Evolutionary conservation across 2,329 filamentous ascomycete genomes (phyloP), one percentile per base, ranked within the genome.

Genomic region (Fusarium tjaetaba): DNA sequence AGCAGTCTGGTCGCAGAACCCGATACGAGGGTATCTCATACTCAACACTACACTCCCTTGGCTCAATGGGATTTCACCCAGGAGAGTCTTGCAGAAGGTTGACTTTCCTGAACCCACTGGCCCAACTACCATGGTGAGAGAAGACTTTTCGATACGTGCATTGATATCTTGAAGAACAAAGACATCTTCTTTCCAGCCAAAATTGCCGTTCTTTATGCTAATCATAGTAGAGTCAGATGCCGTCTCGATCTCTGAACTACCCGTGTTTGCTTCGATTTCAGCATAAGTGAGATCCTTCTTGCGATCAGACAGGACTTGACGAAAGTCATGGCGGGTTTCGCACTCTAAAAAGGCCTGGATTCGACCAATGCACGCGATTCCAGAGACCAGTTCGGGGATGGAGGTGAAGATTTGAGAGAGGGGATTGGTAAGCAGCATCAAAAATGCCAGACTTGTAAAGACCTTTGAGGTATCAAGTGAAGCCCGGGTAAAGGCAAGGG

Each of bases 51-150:
- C 70, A 6, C 52, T 66, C 1, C 78, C 78, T 4, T 65, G 71
- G 8, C 43, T 67, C 1, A 73, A 58, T 2, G 78, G 76, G 0
- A 79, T 69, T 26, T 81, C 79, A 5, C 79, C 79, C 2, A 81
- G 68, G 0, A 87, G 75, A 0, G 79, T 80, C 32, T 82, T 84
- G 62, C 80, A 79, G 1, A 85, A 68, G 81, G 46, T 82, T 0
- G 82, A 82, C 65, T 86, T 82, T 1, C 80, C 80, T 14, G 75
- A 79, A 1, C 76, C 80, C 2, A 84, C 80, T 3, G 82, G 80
- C 1, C 84, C 84, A 14, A 82, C 70, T 8, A 85, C 71, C 6
- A 84, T 72, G 2, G 79, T 83, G 8, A 83, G 63, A 24, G 69
- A 59, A 8, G 68, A 13, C 26, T 55, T 13, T 46, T 62, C 11